Evolutionary conservation across 2,329 filamentous ascomycete species (phyloP).

Genomic region (Fusarium sp.): DNA sequence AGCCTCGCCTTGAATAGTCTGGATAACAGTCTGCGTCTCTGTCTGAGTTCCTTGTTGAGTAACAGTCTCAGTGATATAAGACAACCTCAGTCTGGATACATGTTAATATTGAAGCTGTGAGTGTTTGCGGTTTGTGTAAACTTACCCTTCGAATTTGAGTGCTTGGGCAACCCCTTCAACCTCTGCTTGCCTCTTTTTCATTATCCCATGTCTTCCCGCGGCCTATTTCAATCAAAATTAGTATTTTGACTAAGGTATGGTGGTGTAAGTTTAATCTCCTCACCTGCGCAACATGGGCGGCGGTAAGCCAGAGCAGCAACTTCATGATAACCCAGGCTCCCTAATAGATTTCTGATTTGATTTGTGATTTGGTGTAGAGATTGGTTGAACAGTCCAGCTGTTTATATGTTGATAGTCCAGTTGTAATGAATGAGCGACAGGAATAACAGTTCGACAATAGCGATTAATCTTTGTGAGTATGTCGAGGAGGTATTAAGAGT

Average conservation of each 20-base stretch:
- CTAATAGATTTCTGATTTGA: slow-evolving; percentile 7
- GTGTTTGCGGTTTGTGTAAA: neutral
- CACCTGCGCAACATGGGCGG: slow-evolving; percentile 37
- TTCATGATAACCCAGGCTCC: slow-evolving; percentile 23
- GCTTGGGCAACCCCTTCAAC: slow-evolving; percentile 10
- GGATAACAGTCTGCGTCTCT: slow-evolving; percentile 20
- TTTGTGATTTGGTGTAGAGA: slow-evolving; percentile 8
- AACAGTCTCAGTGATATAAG: slow-evolving; percentile 41
- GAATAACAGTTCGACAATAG: neutral
- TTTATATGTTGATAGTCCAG: slow-evolving; percentile 8
- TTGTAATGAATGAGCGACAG: slow-evolving; percentile 23
- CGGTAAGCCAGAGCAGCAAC: slow-evolving; percentile 30
- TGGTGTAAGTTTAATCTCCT: neutral
- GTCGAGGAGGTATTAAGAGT: slow-evolving; percentile 10
- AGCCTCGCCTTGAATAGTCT: slow-evolving; percentile 13
- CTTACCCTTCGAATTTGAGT: slow-evolving; percentile 42
- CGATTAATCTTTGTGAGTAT: neutral
- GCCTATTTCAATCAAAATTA: slow-evolving; percentile 23
- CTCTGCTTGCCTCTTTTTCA: slow-evolving; percentile 33
- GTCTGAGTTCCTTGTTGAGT: slow-evolving; percentile 36
- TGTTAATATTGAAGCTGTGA: neutral
- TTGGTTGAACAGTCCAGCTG: slow-evolving; percentile 44
- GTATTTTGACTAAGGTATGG: neutral
- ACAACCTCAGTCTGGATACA: slow-evolving; percentile 35
- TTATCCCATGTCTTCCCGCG: slow-evolving; percentile 26